Conservation (phyloP, 2,329 filamentous ascomycete species). For the Paraphaeosphaeria sporulosa region DNA sequence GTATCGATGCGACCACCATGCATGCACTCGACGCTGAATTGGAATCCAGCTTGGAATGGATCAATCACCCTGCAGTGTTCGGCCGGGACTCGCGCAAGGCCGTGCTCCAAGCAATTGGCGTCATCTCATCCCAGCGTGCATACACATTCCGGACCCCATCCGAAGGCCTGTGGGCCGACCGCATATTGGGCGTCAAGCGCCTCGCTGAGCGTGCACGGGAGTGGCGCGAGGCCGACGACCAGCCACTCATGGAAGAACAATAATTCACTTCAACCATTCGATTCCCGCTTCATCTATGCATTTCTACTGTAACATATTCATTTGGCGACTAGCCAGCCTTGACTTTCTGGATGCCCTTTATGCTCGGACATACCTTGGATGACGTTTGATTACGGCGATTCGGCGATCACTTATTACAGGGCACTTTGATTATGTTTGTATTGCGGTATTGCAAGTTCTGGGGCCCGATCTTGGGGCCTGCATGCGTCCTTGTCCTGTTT, state of each 20-base stretch:
- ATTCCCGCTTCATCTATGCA: constrained; percentile 4
- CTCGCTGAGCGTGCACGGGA: constrained; percentile 85
- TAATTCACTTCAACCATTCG: constrained; percentile 23
- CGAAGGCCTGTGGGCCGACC: constrained; percentile 86
- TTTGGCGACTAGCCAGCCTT: constrained; percentile 9
- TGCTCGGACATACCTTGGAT: constrained; percentile 8
- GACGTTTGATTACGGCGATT: constrained; percentile 12
- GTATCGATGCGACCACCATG: constrained; percentile 86
- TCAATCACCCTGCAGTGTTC: constrained; percentile 95
- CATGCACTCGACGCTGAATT: constrained; percentile 89
- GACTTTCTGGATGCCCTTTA: constrained; percentile 1
- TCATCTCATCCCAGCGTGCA: constrained; percentile 91
- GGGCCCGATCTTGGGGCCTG: constrained; percentile 10
- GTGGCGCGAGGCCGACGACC: constrained; percentile 86
- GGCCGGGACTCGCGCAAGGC: constrained; percentile 93
- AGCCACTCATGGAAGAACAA: constrained; percentile 64
- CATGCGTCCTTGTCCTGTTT: constrained; percentile 1
- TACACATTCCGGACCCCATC: constrained; percentile 92
- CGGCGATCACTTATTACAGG: constrained; percentile 9
- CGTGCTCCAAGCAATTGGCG: constrained; percentile 93
- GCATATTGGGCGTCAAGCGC: constrained; percentile 80
- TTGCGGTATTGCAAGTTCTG: constrained; percentile 2
- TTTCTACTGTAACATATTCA: constrained; percentile 20
- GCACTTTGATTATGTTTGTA: constrained; percentile 3
- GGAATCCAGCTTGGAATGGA: constrained; percentile 93